Evolutionary conservation across 768 basidiomycete genomes (phyloP).

Genomic region (Xanthoconium purpureum): DNA sequence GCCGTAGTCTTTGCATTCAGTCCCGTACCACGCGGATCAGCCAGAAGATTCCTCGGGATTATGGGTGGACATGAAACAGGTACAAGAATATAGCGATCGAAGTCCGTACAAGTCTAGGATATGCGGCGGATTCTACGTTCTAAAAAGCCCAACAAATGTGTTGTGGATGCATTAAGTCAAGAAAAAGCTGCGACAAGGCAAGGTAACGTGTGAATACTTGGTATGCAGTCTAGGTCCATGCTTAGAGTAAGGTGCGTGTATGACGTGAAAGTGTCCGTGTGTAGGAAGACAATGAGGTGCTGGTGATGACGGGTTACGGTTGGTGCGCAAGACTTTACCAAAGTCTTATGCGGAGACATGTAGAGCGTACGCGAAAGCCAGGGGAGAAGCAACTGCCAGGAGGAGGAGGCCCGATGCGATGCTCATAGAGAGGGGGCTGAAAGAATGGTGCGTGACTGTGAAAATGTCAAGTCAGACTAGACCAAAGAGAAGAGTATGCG

Average conservation of each 20-base stretch:
- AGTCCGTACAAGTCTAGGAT: slow-evolving; percentile 16
- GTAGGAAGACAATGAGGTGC: not conserved
- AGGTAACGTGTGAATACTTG: slow-evolving; percentile 5
- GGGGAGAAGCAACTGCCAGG: slow-evolving; percentile 13
- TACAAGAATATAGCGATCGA: slow-evolving; percentile 18
- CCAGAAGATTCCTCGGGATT: slow-evolving; percentile 6
- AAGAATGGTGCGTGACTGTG: slow-evolving; percentile 10
- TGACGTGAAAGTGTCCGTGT: not conserved
- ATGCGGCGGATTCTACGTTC: slow-evolving; percentile 1
- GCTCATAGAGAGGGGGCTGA: slow-evolving; percentile 8
- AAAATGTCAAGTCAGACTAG: slow-evolving; percentile 1
- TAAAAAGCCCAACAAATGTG: slow-evolving; percentile 12
- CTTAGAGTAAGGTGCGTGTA: slow-evolving; percentile 7
- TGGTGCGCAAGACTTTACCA: not conserved
- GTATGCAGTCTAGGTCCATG: slow-evolving; percentile 17
- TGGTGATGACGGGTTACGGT: not conserved
- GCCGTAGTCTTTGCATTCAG: not conserved
- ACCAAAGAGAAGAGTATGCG: not conserved
- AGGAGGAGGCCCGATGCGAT: slow-evolving; percentile 18
- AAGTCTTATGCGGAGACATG: slow-evolving; percentile 1
- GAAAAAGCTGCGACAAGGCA: slow-evolving; percentile 2
- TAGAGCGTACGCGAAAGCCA: slow-evolving; percentile 17
- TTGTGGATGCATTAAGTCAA: slow-evolving; percentile 12
- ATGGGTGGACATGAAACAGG: slow-evolving; percentile 8
- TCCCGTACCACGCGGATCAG: not conserved